A percentile compares a stretch with the other conserved stretches of the same genome.
phyloP scores from a whole-genome alignment of 257 asterid genomes.

The Solanum paucissectum region DNA sequence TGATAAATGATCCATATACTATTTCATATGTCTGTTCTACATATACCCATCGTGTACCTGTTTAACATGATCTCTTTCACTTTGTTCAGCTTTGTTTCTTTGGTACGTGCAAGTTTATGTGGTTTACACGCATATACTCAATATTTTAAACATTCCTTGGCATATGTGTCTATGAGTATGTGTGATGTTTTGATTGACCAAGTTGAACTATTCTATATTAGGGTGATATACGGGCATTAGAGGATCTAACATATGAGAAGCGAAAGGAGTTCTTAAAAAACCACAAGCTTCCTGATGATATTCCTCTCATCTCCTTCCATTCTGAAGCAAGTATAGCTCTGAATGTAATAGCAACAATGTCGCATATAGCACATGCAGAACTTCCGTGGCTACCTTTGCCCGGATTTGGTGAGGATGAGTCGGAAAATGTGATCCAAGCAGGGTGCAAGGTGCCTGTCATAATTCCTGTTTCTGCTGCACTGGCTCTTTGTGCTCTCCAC shows the following conservation, averaged over 20 bases:
- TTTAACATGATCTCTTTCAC: neutral
- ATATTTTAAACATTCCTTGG: neutral
- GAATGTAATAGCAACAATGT: slow-evolving; percentile 61
- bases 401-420: slow-evolving; percentile 17
- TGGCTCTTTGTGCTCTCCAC: slow-evolving; percentile 72
- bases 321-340: slow-evolving; percentile 67
- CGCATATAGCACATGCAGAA: slow-evolving; percentile 83
- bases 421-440: slow-evolving; percentile 24
- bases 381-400: slow-evolving; percentile 63
- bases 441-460: slow-evolving; percentile 58
- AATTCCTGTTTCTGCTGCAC: slow-evolving; percentile 68
- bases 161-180: neutral
- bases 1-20: neutral
- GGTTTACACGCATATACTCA: neutral
- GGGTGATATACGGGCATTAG: slow-evolving; percentile 88
- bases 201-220: neutral
- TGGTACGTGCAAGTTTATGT: neutral
- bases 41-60: neutral
- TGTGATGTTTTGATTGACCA: neutral
- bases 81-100: neutral
- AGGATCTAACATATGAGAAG: slow-evolving; percentile 81
- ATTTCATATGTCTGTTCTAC: neutral
- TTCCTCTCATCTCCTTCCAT: slow-evolving; percentile 75
- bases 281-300: slow-evolving; percentile 59
- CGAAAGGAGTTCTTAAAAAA: slow-evolving; percentile 58